These are phyloP conservation scores for Cordyceps fumosorosea DNA, from an alignment of 2,329 filamentous ascomycete species.

Conservation along the genomic window DNA sequence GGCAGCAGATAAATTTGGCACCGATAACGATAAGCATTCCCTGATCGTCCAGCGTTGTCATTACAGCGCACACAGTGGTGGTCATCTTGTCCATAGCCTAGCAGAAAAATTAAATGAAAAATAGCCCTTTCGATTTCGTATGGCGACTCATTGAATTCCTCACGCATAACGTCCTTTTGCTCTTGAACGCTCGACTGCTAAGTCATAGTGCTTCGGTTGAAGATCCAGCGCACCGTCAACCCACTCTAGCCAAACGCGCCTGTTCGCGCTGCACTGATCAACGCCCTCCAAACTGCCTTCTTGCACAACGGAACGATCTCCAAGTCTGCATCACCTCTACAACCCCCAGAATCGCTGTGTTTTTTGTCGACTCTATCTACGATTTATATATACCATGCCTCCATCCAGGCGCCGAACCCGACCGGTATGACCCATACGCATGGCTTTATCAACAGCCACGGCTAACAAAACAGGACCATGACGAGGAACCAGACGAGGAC, in stretches of 20 bases:
- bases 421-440: constrained; percentile 20
- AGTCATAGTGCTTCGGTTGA: background rate
- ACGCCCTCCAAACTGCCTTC: background rate
- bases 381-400: background rate
- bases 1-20: constrained; percentile 5
- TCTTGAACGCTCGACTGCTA: background rate
- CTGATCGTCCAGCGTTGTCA: background rate
- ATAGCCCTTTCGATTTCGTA: too few species aligned
- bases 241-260: background rate
- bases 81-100: too few species aligned
- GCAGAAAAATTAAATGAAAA: too few species aligned
- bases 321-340: background rate
- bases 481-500: constrained; percentile 28
- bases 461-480: constrained; percentile 18
- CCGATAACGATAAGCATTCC: constrained; percentile 12
- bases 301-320: background rate
- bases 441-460: background rate
- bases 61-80: background rate
- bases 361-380: background rate
- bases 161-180: too few species aligned
- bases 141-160: too few species aligned
- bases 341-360: too few species aligned
- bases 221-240: background rate
- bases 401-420: constrained; percentile 24
- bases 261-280: background rate